Conservation (phyloP, 352 stramenopile species). For the Phytopythium mirpurense region DNA sequence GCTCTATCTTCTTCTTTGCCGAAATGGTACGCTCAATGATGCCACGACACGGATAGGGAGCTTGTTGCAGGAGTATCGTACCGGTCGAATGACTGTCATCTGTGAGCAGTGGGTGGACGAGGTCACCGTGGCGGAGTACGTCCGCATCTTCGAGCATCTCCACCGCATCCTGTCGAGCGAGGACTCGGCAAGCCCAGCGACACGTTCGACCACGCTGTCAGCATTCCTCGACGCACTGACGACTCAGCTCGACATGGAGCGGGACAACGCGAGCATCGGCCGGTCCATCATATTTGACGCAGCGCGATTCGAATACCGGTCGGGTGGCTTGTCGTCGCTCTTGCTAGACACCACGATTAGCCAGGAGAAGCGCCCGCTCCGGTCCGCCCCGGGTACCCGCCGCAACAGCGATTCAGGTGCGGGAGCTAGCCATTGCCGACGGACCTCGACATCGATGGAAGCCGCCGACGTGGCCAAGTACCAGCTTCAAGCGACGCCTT, state of each 20-base stretch:
- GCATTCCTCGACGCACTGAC: constrained; percentile 26
- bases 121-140: constrained; percentile 28
- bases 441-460: neutral
- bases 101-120: constrained; percentile 30
- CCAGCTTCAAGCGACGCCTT: neutral
- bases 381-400: neutral
- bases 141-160: constrained; percentile 30
- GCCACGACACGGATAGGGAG: neutral
- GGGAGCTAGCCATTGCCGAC: neutral
- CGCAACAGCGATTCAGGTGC: neutral
- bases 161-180: constrained; percentile 16
- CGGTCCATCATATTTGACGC: constrained; percentile 39
- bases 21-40: constrained; percentile 24
- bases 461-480: neutral
- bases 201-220: constrained; percentile 30
- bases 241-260: constrained; percentile 24
- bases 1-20: constrained; percentile 40
- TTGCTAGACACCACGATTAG: neutral
- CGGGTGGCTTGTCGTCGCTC: constrained; percentile 7
- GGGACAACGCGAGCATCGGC: constrained; percentile 28
- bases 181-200: constrained; percentile 10
- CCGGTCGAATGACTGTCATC: too few species aligned
- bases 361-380: neutral
- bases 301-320: constrained; percentile 24
- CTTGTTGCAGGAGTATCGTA: neutral